Percentiles rank a stretch among this genome's conserved stretches.
Evolutionary conservation across 2,329 filamentous ascomycete genomes (phyloP).

Genomic region (Aschersonia sp.): DNA sequence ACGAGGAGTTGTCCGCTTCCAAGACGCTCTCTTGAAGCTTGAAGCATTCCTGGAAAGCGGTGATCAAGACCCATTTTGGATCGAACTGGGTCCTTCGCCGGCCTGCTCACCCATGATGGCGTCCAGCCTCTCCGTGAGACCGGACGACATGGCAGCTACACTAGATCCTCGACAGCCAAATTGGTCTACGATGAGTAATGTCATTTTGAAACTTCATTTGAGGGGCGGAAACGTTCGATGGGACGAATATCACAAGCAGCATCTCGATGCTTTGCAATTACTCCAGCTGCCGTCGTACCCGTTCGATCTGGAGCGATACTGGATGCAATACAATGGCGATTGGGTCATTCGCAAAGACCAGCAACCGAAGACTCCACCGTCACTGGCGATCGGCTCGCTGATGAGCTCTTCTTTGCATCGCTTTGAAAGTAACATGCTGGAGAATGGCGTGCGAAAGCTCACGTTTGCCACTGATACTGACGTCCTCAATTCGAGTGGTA

Average conservation of each 20-base stretch:
- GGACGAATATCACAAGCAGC: constrained; percentile 49
- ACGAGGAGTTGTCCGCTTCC: neutral
- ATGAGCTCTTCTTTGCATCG: constrained; percentile 6
- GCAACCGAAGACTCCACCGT: neutral
- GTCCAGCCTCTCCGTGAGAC: constrained; percentile 40
- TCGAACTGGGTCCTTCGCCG: constrained; percentile 46
- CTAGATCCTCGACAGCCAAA: constrained; percentile 36
- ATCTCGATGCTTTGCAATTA: constrained; percentile 24
- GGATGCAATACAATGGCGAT: constrained; percentile 33
- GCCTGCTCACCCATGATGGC: constrained; percentile 51
- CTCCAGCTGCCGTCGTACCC: constrained; percentile 52
- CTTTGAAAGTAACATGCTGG: constrained; percentile 48
- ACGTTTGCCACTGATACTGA: constrained; percentile 11
- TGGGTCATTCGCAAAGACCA: constrained; percentile 52
- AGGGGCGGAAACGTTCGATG: constrained; percentile 36
- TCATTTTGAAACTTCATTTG: neutral
- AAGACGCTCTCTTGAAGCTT: neutral
- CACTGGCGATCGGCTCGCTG: neutral
- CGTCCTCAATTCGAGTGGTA: constrained; percentile 19
- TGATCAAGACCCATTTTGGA: neutral
- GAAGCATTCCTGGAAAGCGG: neutral
- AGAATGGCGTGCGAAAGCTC: constrained; percentile 14
- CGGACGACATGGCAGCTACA: constrained; percentile 33
- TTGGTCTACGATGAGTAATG: neutral
- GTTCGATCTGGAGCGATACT: constrained; percentile 59